Evolutionary conservation across 2,329 filamentous ascomycete species (phyloP).

Genomic region (Paracamarosporium sp.): DNA sequence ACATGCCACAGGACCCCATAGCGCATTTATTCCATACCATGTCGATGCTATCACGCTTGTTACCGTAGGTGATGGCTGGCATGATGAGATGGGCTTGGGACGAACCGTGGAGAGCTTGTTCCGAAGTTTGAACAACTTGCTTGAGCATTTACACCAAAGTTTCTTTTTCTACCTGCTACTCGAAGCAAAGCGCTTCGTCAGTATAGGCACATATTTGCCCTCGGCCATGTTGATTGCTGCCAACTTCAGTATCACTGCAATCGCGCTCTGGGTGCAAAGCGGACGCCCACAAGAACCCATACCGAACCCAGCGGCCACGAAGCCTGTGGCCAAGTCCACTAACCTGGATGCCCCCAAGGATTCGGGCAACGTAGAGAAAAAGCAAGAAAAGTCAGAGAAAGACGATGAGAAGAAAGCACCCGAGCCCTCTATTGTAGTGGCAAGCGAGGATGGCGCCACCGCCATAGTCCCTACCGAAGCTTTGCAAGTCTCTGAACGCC

Average conservation of each 20-base stretch:
- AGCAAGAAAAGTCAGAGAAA: constrained; percentile 6
- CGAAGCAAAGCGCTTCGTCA: constrained; percentile 91
- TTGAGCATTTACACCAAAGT: constrained; percentile 97
- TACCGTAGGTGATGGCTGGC: constrained; percentile 89
- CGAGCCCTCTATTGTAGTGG: constrained; percentile 52
- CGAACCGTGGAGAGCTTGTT: constrained; percentile 89
- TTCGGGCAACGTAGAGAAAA: constrained; percentile 61
- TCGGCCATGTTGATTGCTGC: constrained; percentile 96
- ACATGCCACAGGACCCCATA: constrained; percentile 88
- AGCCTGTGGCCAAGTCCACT: constrained; percentile 13
- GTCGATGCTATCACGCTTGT: constrained; percentile 95
- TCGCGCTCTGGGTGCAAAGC: constrained; percentile 91
- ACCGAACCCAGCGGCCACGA: constrained; percentile 34
- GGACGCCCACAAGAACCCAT: constrained; percentile 54
- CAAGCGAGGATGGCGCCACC: constrained; percentile 43
- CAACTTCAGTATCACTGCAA: constrained; percentile 95
- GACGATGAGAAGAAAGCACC: constrained; percentile 43
- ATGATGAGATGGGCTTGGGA: constrained; percentile 96
- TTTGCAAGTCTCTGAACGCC: constrained; percentile 61
- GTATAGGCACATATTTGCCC: constrained; percentile 95
- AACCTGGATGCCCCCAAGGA: not conserved
- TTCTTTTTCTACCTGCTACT: constrained; percentile 99
- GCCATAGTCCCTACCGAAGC: constrained; percentile 48
- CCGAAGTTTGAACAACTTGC: constrained; percentile 90
- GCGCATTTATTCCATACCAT: constrained; percentile 96